These are phyloP conservation scores for Verruconis gallopava DNA, from an alignment of 2,329 filamentous ascomycete species.

Conservation along the genomic window DNA sequence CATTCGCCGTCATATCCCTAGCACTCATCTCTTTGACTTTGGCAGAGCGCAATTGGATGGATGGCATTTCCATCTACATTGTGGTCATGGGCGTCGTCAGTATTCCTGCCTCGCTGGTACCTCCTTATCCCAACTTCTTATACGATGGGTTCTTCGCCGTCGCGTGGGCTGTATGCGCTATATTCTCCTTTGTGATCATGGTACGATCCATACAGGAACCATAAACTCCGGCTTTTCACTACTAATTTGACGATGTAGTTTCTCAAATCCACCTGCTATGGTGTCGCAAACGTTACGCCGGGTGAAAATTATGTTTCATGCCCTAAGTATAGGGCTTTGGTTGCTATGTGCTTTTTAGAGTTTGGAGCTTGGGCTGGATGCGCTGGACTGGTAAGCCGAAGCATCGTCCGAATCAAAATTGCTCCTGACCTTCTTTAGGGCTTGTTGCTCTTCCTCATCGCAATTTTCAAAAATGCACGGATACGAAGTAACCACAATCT, in stretches of 20 bases:
- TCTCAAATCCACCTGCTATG: slow-evolving; percentile 1
- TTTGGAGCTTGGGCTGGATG: not conserved
- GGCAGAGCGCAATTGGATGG: not conserved
- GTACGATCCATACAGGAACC: too few relatives aligned
- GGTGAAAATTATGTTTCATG: not conserved
- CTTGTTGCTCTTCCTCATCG: not conserved
- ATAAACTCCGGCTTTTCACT: too few relatives aligned
- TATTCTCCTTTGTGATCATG: not conserved
- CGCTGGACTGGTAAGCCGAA: not conserved
- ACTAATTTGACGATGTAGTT: too few relatives aligned
- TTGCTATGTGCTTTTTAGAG: not conserved
- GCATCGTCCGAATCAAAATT: too few relatives aligned
- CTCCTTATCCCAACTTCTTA: not conserved
- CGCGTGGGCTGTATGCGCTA: not conserved
- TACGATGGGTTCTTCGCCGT: not conserved
- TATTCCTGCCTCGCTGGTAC: not conserved
- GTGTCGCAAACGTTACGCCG: not conserved
- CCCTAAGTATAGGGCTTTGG: not conserved
- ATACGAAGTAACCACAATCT: not conserved
- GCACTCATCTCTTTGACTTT: not conserved
- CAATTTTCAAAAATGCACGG: not conserved
- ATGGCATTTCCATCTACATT: not conserved
- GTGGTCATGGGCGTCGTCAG: not conserved
- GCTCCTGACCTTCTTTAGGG: too few relatives aligned
- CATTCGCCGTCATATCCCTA: not conserved